Base-by-base conservation (phyloP, 768 basidiomycete genomes). In the Suillus paluster region DNA sequence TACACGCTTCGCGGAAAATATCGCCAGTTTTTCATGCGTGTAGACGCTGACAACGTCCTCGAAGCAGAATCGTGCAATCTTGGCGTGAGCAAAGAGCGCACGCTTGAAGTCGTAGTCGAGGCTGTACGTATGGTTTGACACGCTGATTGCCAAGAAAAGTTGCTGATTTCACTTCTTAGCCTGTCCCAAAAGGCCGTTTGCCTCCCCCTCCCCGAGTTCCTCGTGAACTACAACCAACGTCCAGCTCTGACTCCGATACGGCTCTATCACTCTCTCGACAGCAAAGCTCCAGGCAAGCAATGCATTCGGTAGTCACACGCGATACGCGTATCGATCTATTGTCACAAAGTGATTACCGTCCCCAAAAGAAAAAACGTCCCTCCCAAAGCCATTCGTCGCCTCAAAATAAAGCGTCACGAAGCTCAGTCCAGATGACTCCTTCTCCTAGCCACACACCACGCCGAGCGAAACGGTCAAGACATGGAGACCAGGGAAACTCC, bases 1-100 rank as follows among this genome's bases (percentile, higher is more conserved):
- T 91, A 84, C 65, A 85, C 84, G 2, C 75, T 84, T 71, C 84
- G 90, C 30, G 89, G 89, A 34, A 84, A 83, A 74, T 91, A 86
- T 71, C 81, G 85, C 56, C 90, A 92, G 67, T 80, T 86, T 57
- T 85, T 92, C 67, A 78, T 91, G 68, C 84, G 87, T 34, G 80
- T 91, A 30, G 78, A 82, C 10, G 78, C 79, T 34, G 79, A 84
- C 19, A 75, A 86, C 66, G 75, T 73, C 30, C 80, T 84, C 55
- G 79, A 85, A 21, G 83, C 75, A 63, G 78, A 77, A 27, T 78
- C 84, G 4, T 83, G 84, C n/a, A 86, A 90, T 67, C 75, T 92
- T 17, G 77, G 80, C 17, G 78, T 91, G 17, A 76, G 80, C 27
- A 74, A 78, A 41, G 80, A 87, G 27, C 79, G 83, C 64, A 88